Conservation (phyloP, 2,329 filamentous ascomycete genomes). For the Ramichloridium luteum region DNA sequence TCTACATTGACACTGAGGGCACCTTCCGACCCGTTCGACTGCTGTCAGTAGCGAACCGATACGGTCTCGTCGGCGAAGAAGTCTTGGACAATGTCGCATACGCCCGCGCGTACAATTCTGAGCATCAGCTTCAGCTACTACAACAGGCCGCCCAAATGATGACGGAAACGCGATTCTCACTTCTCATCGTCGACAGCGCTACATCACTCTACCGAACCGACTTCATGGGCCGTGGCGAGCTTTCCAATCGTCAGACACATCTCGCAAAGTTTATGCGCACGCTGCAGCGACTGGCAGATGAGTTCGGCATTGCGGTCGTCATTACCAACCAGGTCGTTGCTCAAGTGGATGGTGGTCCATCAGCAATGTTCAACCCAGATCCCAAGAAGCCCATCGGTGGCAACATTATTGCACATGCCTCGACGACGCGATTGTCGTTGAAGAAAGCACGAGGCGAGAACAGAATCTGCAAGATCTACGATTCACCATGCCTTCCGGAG, state of each 20-base stretch:
- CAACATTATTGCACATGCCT: slow-evolving; percentile 97
- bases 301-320: slow-evolving; percentile 93
- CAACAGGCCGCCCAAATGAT: slow-evolving; percentile 97
- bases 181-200: slow-evolving; percentile 90
- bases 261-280: slow-evolving; percentile 80
- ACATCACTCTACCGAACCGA: slow-evolving; percentile 93
- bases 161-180: slow-evolving; percentile 95
- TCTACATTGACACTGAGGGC: slow-evolving; percentile 97
- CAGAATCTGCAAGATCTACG: slow-evolving; percentile 96
- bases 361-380: slow-evolving; percentile 97
- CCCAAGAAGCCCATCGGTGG: slow-evolving; percentile 98
- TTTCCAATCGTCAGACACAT: slow-evolving; percentile 85
- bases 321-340: slow-evolving; percentile 99
- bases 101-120: slow-evolving; percentile 94
- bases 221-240: slow-evolving; percentile 89
- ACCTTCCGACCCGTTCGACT: slow-evolving; percentile 87
- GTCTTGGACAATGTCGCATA: slow-evolving; percentile 98
- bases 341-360: slow-evolving; percentile 91
- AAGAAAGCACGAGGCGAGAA: slow-evolving; percentile 96
- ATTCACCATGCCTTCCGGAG: slow-evolving; percentile 92
- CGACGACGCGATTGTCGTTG: slow-evolving; percentile 83
- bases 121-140: slow-evolving; percentile 89
- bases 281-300: slow-evolving; percentile 61
- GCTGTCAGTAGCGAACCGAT: slow-evolving; percentile 83
- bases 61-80: slow-evolving; percentile 89